These are phyloP conservation scores for Solanum medicagineum DNA, from an alignment of 257 asterid genomes.

Conservation along the genomic window DNA sequence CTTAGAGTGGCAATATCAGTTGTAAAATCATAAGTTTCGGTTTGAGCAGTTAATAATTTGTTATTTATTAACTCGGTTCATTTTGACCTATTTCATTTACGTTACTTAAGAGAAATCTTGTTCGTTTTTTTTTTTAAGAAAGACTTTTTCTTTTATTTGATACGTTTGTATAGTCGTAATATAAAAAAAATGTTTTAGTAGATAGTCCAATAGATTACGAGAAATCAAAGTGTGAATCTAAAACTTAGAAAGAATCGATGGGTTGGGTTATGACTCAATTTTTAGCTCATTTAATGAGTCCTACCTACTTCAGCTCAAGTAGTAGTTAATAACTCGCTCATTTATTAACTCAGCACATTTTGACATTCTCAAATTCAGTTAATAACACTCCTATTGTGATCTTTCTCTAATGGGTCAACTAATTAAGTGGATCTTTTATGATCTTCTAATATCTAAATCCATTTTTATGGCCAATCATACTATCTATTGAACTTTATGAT, in stretches of 20 bases:
- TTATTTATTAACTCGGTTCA: background rate
- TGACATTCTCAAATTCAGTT: background rate
- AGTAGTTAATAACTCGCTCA: accelerated
- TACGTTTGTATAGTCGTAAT: background rate
- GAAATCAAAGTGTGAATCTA: background rate
- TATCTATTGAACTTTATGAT: background rate
- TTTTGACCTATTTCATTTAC: background rate
- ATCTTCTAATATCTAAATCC: background rate
- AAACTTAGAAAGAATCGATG: background rate
- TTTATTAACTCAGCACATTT: background rate
- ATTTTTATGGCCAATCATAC: background rate
- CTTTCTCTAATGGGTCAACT: background rate
- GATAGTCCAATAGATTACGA: background rate
- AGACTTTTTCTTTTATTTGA: background rate
- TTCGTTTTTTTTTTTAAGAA: accelerated
- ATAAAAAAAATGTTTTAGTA: background rate
- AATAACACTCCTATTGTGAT: background rate
- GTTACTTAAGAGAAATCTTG: background rate
- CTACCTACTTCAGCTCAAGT: background rate
- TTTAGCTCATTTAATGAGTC: background rate
- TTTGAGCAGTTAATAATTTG: background rate
- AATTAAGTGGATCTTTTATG: background rate
- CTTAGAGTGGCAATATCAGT: background rate
- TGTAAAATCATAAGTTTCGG: background rate
- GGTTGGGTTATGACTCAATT: background rate